Conservation (phyloP, 306 rosid species). For the Acacia crassicarpa region DNA sequence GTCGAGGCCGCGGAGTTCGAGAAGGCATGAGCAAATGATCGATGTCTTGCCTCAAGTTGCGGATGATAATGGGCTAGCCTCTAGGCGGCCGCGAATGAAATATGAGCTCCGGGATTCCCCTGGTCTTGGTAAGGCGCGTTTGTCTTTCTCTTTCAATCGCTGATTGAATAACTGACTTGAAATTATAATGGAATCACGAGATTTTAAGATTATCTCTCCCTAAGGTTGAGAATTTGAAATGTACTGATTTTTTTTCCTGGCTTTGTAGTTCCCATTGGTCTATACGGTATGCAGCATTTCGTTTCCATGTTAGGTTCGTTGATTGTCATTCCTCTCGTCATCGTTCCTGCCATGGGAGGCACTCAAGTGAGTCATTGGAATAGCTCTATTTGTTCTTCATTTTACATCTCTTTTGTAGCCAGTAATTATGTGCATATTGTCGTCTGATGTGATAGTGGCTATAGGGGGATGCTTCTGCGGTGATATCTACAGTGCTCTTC, state of each 20-base stretch:
- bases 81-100: slow-evolving; percentile 74
- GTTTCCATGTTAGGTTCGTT: slow-evolving; percentile 85
- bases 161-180: not conserved
- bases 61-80: slow-evolving; percentile 61
- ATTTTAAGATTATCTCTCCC: not conserved
- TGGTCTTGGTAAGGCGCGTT: slow-evolving; percentile 64
- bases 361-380: slow-evolving; percentile 63
- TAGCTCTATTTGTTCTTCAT: not conserved
- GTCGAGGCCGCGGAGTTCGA: slow-evolving; percentile 44
- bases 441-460: slow-evolving; percentile 60
- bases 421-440: slow-evolving; percentile 33
- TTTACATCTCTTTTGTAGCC: not conserved
- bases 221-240: slow-evolving; percentile 14
- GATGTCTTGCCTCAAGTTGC: slow-evolving; percentile 64
- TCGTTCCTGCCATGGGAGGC: slow-evolving; percentile 99
- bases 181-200: not conserved
- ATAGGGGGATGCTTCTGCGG: slow-evolving; percentile 88
- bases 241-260: not conserved
- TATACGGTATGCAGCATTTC: slow-evolving; percentile 88
- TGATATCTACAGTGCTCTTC: slow-evolving; percentile 91
- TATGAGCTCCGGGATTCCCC: slow-evolving; percentile 91
- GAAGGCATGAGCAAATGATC: slow-evolving; percentile 62
- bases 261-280: slow-evolving; percentile 76
- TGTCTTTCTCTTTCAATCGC: not conserved
- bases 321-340: slow-evolving; percentile 85